Percentiles rank a stretch among this genome's conserved stretches.
Evolutionary conservation across 768 basidiomycete species (phyloP).

Genomic region (Hemileccinum rubropunctum): DNA sequence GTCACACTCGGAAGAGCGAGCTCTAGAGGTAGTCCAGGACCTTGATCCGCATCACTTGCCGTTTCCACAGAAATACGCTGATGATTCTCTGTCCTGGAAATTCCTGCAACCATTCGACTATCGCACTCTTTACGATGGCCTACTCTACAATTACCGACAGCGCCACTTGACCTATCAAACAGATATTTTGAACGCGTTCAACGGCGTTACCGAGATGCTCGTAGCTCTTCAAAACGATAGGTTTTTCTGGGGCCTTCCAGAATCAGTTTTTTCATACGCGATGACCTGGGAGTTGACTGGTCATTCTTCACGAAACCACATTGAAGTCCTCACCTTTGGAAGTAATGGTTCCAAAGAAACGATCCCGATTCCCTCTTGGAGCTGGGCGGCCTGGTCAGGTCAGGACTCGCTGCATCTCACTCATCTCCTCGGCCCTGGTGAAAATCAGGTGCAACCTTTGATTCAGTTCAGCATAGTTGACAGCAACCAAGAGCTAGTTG

Average conservation of each 20-base stretch:
- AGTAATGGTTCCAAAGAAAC: slow-evolving; percentile 1
- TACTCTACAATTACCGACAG: slow-evolving; percentile 8
- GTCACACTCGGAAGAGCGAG: slow-evolving; percentile 12
- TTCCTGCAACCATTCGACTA: neutral
- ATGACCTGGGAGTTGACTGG: slow-evolving; percentile 8
- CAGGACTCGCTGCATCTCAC: neutral
- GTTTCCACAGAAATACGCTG: neutral
- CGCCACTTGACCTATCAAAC: slow-evolving; percentile 12
- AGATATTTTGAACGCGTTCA: slow-evolving; percentile 15
- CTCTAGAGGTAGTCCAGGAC: slow-evolving; percentile 1
- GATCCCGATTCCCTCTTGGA: slow-evolving; percentile 17
- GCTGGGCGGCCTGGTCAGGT: slow-evolving; percentile 14
- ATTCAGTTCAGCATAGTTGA: slow-evolving; percentile 10
- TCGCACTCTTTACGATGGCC: neutral
- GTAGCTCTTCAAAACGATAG: slow-evolving; percentile 7
- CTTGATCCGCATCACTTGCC: neutral
- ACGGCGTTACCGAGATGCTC: slow-evolving; percentile 13
- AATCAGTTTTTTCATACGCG: slow-evolving; percentile 11
- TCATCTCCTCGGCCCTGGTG: neutral
- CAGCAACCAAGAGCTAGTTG: neutral
- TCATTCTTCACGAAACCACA: neutral
- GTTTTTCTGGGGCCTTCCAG: slow-evolving; percentile 16
- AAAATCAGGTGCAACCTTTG: neutral
- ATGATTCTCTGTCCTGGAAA: neutral
- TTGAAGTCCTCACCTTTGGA: neutral